Conservation (phyloP, 2,329 filamentous ascomycete species). For the Botryotinia calthae region DNA sequence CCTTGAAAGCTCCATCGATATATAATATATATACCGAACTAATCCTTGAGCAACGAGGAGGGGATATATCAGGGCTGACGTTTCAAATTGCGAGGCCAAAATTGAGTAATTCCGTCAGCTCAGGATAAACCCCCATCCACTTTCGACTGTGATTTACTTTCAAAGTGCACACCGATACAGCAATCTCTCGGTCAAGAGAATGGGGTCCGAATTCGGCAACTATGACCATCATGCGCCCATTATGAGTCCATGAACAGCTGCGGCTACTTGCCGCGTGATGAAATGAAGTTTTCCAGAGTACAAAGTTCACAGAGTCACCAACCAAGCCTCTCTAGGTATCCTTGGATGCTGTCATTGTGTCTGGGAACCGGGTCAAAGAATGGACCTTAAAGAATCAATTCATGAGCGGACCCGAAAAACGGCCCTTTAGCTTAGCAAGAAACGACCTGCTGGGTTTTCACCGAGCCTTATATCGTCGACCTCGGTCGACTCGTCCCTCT, state of each 20-base stretch:
- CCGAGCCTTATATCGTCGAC: neutral
- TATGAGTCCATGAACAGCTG: conserved; percentile 13
- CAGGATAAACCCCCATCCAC: neutral
- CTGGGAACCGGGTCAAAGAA: neutral
- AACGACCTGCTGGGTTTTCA: conserved; percentile 1
- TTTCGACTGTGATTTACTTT: neutral
- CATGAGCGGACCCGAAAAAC: neutral
- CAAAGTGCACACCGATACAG: neutral
- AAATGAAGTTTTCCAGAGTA: conserved; percentile 9
- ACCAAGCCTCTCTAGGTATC: neutral
- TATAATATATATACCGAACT: neutral
- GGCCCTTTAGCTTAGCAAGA: conserved; percentile 9
- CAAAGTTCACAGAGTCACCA: neutral
- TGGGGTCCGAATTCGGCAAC: conserved; percentile 2
- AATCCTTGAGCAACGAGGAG: conserved; percentile 5
- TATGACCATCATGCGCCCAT: conserved; percentile 20
- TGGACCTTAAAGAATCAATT: neutral
- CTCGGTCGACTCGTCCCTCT: neutral
- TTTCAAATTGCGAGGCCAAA: conserved; percentile 7
- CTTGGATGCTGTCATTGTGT: neutral
- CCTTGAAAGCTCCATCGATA: conserved; percentile 5
- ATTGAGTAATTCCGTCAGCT: neutral
- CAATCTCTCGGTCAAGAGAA: conserved; percentile 5
- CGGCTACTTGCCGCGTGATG: conserved; percentile 17
- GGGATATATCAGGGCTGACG: neutral